Conservation (phyloP, 208 protist species). For the Naegleria lovaniensis region DNA sequence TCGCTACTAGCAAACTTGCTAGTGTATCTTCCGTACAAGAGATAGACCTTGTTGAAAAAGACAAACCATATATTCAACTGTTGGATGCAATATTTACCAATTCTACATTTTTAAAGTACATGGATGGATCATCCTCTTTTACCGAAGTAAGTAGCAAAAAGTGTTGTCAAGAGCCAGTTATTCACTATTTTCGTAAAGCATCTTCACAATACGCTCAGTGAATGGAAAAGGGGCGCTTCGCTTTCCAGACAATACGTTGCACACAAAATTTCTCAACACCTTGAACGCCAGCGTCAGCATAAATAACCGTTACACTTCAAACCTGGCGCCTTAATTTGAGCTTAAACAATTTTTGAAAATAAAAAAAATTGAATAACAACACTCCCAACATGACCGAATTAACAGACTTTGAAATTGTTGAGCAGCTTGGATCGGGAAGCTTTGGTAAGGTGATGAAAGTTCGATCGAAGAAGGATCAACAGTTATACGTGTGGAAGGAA, state of each 20-base stretch:
- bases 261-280: too few species aligned
- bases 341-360: too few species aligned
- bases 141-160: too few species aligned
- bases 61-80: background rate
- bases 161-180: too few species aligned
- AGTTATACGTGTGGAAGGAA: conserved; percentile 62
- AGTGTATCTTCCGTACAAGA: background rate
- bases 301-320: too few species aligned
- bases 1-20: background rate
- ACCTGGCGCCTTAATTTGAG: too few species aligned
- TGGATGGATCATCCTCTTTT: background rate
- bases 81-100: background rate
- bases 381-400: background rate
- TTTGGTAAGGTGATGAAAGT: conserved; percentile 58
- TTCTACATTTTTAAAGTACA: background rate
- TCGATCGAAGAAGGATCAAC: conserved; percentile 48
- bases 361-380: too few species aligned
- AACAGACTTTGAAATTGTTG: background rate
- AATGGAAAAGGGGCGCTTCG: too few species aligned
- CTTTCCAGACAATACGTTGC: too few species aligned
- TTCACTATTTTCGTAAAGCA: too few species aligned
- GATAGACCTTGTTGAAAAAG: background rate
- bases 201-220: too few species aligned
- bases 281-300: too few species aligned
- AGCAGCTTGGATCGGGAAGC: conserved; percentile 50